Conservation (phyloP, 148 eudicot species). For the Rhododendron williamsianum region DNA sequence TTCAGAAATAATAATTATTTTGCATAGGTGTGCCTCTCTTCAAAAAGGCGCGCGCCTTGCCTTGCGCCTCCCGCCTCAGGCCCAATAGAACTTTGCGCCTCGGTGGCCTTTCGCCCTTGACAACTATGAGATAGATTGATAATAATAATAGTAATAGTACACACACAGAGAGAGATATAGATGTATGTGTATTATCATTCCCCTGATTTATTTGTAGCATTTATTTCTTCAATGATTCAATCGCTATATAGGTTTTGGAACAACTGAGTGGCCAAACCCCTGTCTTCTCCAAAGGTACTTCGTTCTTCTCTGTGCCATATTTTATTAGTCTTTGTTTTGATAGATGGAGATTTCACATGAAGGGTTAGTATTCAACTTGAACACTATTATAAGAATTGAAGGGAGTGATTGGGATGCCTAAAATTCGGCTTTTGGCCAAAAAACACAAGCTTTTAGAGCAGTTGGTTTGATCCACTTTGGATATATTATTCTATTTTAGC, state of each 20-base stretch:
- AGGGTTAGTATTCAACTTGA: not conserved
- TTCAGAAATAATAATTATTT: too few species aligned
- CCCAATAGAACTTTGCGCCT: too few species aligned
- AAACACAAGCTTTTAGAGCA: not conserved
- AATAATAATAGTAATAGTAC: too few species aligned
- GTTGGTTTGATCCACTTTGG: not conserved
- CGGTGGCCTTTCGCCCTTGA: too few species aligned
- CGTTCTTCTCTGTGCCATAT: not conserved
- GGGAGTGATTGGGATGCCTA: not conserved
- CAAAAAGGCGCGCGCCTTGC: too few species aligned
- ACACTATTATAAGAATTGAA: not conserved
- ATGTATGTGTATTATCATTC: not conserved
- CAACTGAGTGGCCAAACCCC: conserved; percentile 81
- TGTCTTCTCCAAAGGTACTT: conserved; percentile 67
- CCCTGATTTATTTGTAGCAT: not conserved
- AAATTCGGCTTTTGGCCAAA: not conserved
- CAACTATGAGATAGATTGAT: too few species aligned
- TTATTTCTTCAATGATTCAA: not conserved
- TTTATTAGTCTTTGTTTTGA: not conserved
- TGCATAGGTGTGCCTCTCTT: too few species aligned
- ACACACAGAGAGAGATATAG: too few species aligned
- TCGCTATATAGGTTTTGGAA: conserved; percentile 50
- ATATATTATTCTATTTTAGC: not conserved
- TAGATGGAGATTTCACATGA: not conserved
- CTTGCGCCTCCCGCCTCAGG: too few species aligned